Base-by-base conservation (phyloP, 345 rosid genomes). In the Moricandia moricandioides region DNA sequence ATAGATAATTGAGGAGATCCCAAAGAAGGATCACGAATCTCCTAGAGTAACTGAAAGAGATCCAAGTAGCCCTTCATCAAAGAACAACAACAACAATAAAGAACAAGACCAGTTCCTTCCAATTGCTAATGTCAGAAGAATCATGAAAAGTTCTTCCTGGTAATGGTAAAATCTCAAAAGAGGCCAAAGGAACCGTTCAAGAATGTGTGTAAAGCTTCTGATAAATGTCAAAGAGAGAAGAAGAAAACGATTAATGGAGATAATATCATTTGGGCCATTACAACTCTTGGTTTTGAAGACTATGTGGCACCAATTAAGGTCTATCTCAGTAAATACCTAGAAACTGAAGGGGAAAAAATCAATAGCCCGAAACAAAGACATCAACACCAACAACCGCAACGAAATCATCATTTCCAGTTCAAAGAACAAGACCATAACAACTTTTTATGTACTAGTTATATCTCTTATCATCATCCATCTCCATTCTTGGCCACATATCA, bases 131-230 rank as follows among this genome's bases (percentile, higher is more conserved):
- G 92, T 87, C 16, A 92, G 95, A 4, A 86, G 95, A 65, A 89
- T 89, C 56, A 89, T 87, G 92, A 89, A 89, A 57, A 89, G 88
- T 85, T 66, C 84, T 89, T 43, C 92, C 92, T 0, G 81, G 72
- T 34, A 89, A 85, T 3, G 92, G 90, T 8, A 89, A 86, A 66
- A 89, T 89, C 74, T 87, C 95, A 0, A 89, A 89, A 69, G 92
- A 89, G 8, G 90, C 90, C 0, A 89, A 89, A 64, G 95, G 86
- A 72, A 87, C 91, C 9, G 89, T 87, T 37, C 90, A 89, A 65
- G 95, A 89, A 84, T 89, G 92, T 24, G 90, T 89, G 92, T 13
- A 89, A 89, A 75, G 92, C 92, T 5, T 89, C 92, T 0, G 90
- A 87, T 52, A 89, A 86, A 76, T 87, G 92, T 79, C 92, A 85